These are phyloP conservation scores for Blastobotrys chiropterorum DNA, from an alignment of 805 yeast species.

Conservation along the genomic window DNA sequence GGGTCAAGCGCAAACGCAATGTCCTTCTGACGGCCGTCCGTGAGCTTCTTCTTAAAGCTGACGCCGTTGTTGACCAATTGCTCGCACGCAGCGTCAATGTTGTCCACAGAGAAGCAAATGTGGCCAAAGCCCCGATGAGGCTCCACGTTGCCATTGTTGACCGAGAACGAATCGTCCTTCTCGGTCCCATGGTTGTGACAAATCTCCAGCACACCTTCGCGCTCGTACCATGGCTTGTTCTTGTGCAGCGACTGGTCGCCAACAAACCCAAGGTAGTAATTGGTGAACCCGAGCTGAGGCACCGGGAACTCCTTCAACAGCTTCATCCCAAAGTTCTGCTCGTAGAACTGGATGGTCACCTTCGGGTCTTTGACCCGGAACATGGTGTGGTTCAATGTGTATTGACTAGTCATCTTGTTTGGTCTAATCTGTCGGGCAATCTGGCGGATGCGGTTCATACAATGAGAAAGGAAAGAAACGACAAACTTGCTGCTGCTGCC, in stretches of 20 bases:
- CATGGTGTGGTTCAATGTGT: slow-evolving; percentile 36
- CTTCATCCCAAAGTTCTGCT: slow-evolving; percentile 66
- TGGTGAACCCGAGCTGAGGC: slow-evolving; percentile 51
- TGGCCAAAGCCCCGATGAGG: slow-evolving; percentile 93
- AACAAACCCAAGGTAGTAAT: slow-evolving; percentile 63
- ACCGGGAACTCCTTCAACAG: slow-evolving; percentile 46
- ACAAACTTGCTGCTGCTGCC: background rate
- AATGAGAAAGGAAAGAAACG: background rate
- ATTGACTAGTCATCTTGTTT: slow-evolving; percentile 4
- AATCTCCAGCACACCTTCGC: slow-evolving; percentile 74
- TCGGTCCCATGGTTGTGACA: slow-evolving; percentile 76
- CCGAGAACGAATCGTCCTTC: slow-evolving; percentile 45
- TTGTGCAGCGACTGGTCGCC: slow-evolving; percentile 36
- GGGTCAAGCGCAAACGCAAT: slow-evolving; percentile 96
- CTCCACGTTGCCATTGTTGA: slow-evolving; percentile 78
- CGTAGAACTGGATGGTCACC: slow-evolving; percentile 66
- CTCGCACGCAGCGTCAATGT: slow-evolving; percentile 58
- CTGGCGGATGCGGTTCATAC: background rate
- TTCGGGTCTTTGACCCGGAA: slow-evolving; percentile 79
- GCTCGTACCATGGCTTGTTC: slow-evolving; percentile 33
- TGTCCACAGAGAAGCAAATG: slow-evolving; percentile 79
- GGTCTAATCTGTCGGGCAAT: background rate
- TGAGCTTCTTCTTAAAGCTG: slow-evolving; percentile 69
- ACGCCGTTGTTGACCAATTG: slow-evolving; percentile 57
- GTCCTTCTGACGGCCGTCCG: slow-evolving; percentile 87